Evolutionary conservation across 208 protist species (phyloP).

Genomic region (Trypanosoma melophagium): DNA sequence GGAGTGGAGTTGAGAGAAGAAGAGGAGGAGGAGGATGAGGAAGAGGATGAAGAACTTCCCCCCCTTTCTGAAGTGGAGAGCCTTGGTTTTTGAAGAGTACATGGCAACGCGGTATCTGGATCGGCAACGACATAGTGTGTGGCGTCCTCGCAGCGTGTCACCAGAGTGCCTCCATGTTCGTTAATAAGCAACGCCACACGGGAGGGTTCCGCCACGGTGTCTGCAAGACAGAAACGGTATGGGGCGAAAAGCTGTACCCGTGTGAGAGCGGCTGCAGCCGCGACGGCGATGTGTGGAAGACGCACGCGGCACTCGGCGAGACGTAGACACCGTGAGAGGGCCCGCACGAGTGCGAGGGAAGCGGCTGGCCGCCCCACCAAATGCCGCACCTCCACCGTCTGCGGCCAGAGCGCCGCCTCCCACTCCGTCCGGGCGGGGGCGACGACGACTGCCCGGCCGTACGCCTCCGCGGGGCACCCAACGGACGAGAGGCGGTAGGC

Average conservation of each 20-base stretch:
- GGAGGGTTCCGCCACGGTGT: conserved; percentile 10
- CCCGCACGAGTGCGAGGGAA: conserved; percentile 71
- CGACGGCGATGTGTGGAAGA: conserved; percentile 61
- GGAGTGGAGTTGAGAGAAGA: background rate
- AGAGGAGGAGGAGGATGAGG: conserved; percentile 2
- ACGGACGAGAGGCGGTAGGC: conserved; percentile 40
- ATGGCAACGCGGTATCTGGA: background rate
- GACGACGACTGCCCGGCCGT: conserved; percentile 48
- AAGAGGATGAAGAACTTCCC: background rate
- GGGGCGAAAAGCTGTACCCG: conserved; percentile 46
- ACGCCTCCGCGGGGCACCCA: conserved; percentile 31
- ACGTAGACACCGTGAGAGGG: conserved; percentile 55
- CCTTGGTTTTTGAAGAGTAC: conserved; percentile 7
- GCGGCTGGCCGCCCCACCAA: background rate
- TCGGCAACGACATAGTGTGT: conserved; percentile 54
- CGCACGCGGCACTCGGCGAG: conserved; percentile 69
- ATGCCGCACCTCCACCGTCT: conserved; percentile 56
- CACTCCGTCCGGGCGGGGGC: conserved; percentile 37
- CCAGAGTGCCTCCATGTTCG: conserved; percentile 53
- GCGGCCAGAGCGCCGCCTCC: conserved; percentile 36
- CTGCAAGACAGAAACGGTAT: conserved; percentile 56
- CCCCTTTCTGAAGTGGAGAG: background rate
- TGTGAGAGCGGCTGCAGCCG: conserved; percentile 43
- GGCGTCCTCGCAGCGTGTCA: conserved; percentile 35
- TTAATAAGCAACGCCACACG: conserved; percentile 40